Percentiles rank a stretch among this genome's conserved stretches.
phyloP scores from a whole-genome alignment of 345 rosid species.

The Dimocarpus longan region DNA sequence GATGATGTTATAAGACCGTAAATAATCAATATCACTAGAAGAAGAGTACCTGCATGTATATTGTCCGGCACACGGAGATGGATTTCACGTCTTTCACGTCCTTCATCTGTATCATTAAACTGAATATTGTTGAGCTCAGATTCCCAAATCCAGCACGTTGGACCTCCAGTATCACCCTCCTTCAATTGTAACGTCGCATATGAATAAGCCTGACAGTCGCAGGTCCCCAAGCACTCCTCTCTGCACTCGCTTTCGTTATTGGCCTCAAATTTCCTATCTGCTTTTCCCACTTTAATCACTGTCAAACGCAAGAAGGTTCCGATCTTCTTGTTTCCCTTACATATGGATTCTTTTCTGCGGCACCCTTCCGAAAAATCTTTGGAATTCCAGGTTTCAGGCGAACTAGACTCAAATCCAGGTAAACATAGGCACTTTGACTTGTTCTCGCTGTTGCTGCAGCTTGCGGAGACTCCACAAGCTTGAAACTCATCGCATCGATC shows the following conservation, averaged over 20 bases:
- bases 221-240: conserved; percentile 21
- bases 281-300: conserved; percentile 15
- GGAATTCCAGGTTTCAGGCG: conserved; percentile 24
- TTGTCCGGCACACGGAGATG: too few relatives aligned
- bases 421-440: conserved; percentile 41
- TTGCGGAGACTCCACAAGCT: conserved; percentile 43
- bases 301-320: conserved; percentile 19
- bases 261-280: not conserved
- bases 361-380: conserved; percentile 41
- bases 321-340: not conserved
- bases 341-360: conserved; percentile 6
- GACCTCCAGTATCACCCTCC: too few relatives aligned
- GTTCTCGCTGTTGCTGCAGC: conserved; percentile 29
- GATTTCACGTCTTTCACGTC: too few relatives aligned
- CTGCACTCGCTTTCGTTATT: not conserved
- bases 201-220: conserved; percentile 42
- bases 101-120: too few relatives aligned
- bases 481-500: conserved; percentile 32
- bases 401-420: conserved; percentile 36
- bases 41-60: too few relatives aligned
- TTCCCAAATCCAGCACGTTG: too few relatives aligned
- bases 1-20: too few relatives aligned
- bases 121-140: too few relatives aligned
- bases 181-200: not conserved
- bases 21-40: too few relatives aligned